Base-by-base conservation (phyloP, 2,329 filamentous ascomycete species). In the Aspergillus fijiensis region DNA sequence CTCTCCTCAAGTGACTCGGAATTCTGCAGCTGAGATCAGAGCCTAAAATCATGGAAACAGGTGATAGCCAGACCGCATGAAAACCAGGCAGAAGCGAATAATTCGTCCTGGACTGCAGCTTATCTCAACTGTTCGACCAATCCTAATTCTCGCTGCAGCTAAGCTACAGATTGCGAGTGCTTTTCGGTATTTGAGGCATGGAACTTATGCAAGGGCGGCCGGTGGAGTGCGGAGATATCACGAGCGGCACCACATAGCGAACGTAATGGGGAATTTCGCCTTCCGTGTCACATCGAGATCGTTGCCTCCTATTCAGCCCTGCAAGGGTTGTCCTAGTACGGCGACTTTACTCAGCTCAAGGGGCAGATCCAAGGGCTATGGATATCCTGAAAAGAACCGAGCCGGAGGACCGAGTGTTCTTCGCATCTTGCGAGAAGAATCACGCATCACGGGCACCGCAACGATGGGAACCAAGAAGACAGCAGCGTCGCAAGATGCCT, bases 291-390 rank as follows among this genome's bases (percentile, higher is more conserved):
- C 53, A 33, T 55, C 11, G 21, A 14, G 33, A 33, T 27, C 33
- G 45, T 49, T 47, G 48, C 42, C 6, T 55, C 16, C n/a, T 23
- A 31, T 14, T 23, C 53, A 11, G 6, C 42, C 42, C 53, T 55
- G 53, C 53, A 55, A 55, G 53, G 53, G 53, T 42, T 33, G n/a
- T 33, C 53, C 53, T 11, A 55, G 23, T 55, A 12, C 42, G 27
- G 53, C n/a, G 42, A 23, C 12, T 45, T 45, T 45, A 45, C 16
- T n/a, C n/a, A 48, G 42, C 25, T 45, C 52, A 55, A 45, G 52
- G 39, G 39, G 39, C 21, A 21, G 21, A 25, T 5, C 10, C 10
- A 42, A 31, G 12, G 39, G 25, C 11, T 14, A 48, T 48, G 52
- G 45, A 53, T 27, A 27, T 48, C 52, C 52, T 16, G 21, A 33